phyloP scores from a whole-genome alignment of 73 alveolate species.

The Urostyla sp. region DNA sequence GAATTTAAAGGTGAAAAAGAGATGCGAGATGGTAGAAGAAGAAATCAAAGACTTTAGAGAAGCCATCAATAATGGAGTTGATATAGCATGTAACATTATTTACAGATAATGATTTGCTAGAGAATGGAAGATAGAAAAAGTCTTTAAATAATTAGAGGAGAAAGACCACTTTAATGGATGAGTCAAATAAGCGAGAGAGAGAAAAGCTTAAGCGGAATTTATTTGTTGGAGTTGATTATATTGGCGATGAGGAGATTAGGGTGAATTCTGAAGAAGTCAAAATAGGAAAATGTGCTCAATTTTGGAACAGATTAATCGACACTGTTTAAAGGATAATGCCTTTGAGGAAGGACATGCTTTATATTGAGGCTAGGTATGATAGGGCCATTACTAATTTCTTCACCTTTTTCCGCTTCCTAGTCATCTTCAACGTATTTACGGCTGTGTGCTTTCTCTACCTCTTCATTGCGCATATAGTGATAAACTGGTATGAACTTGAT shows the following conservation, averaged over 20 bases:
- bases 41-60: conserved; percentile 48
- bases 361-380: conserved; percentile 51
- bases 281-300: background rate
- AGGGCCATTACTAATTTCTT: conserved; percentile 48
- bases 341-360: conserved; percentile 24
- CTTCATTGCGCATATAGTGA: conserved; percentile 14
- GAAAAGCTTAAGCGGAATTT: conserved; percentile 34
- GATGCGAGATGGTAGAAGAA: conserved; percentile 28
- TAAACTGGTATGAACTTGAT: background rate
- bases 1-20: background rate
- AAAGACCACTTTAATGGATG: background rate
- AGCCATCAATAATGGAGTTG: conserved; percentile 33
- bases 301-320: background rate
- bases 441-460: conserved; percentile 37
- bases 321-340: conserved; percentile 13
- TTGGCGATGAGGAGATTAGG: conserved; percentile 46
- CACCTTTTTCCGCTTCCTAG: conserved; percentile 50
- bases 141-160: background rate
- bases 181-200: conserved; percentile 11
- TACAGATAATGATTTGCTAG: background rate
- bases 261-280: background rate
- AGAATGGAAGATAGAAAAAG: no score
- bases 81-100: conserved; percentile 28
- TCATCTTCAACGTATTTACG: conserved; percentile 39
- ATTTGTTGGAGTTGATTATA: conserved; percentile 36